Evolutionary conservation across 495 filamentous ascomycete genomes (phyloP).

Genomic region (Daldinia loculata): DNA sequence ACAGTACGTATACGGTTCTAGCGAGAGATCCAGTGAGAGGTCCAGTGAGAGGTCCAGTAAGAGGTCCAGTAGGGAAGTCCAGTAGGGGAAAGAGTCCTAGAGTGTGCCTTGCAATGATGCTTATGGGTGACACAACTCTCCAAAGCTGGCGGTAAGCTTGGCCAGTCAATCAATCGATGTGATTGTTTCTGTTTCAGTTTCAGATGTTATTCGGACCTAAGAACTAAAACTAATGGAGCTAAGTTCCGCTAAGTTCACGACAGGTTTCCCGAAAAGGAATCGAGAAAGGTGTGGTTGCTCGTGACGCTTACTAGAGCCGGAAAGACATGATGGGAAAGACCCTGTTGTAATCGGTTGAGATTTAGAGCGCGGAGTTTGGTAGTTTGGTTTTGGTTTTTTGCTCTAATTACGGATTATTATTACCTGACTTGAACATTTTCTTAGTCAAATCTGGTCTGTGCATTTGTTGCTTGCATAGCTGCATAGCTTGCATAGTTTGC

Average conservation of each 20-base stretch:
- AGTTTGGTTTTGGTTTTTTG: neutral
- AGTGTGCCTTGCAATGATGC: neutral
- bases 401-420: neutral
- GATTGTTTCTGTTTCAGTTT: neutral
- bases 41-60: no score
- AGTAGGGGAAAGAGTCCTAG: neutral
- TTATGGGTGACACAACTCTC: constrained; percentile 8
- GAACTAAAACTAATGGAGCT: neutral
- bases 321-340: constrained; percentile 11
- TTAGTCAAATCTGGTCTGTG: constrained; percentile 4
- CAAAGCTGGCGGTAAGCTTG: neutral
- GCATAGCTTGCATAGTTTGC: no score
- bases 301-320: constrained; percentile 2
- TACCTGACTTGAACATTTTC: neutral
- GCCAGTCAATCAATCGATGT: neutral
- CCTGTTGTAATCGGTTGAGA: constrained; percentile 10
- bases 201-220: constrained; percentile 1
- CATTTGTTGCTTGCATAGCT: neutral
- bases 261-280: constrained; percentile 1
- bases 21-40: no score
- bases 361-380: constrained; percentile 3
- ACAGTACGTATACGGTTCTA: neutral
- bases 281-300: constrained; percentile 2
- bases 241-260: neutral
- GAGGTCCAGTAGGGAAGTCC: neutral